Evolutionary conservation across 148 eudicot genomes (phyloP), one percentile per base, ranked within the genome.

Genomic region (Vaccinium myrtillus): DNA sequence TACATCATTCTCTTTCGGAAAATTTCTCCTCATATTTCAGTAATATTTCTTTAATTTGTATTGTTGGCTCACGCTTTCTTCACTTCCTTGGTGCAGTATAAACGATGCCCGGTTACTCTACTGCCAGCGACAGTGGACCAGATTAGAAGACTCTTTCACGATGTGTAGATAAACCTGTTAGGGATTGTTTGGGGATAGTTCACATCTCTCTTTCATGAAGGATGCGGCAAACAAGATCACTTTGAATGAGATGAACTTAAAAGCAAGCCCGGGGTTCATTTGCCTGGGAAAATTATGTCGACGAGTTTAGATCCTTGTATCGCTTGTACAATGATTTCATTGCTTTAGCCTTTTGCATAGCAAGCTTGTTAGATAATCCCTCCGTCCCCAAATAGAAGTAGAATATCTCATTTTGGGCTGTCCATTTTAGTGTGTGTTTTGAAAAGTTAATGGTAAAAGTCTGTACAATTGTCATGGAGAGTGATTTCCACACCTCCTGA

Each of bases 71-170:
- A 77, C 48, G 1, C 13, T 50, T 56, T 14, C 1, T 32, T 83
- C 14, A 10, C 15, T n/a, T 75, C 48, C 3, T 77, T 5, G 67
- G 63, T 63, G 81, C 95, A 97, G 99, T 95, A 95, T 82, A 95
- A 93, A 83, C 92, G 98, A 9, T 97, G 99, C 87, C 98, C 99
- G 5, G 85, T 95, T 36, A 97, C 98, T 11, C 88, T 97, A 75
- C 91, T 92, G 86, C 93, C 98, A 49, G 92, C 94, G 67, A 87
- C 91, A 16, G 91, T 89, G 71, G 98, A 97, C 48, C 95, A 95
- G 55, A 91, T 97, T 76, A 88, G 99, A 86, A 93, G 98, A 88
- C 98, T 97, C 73, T 97, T 93, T 88, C 99, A 97, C 82, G 99
- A 97, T 81, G 86, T 95, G 87, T 97, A 93, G 89, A 81, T n/a